phyloP scores from a whole-genome alignment of 2,329 filamentous ascomycete species.

The Curvularia sp. region DNA sequence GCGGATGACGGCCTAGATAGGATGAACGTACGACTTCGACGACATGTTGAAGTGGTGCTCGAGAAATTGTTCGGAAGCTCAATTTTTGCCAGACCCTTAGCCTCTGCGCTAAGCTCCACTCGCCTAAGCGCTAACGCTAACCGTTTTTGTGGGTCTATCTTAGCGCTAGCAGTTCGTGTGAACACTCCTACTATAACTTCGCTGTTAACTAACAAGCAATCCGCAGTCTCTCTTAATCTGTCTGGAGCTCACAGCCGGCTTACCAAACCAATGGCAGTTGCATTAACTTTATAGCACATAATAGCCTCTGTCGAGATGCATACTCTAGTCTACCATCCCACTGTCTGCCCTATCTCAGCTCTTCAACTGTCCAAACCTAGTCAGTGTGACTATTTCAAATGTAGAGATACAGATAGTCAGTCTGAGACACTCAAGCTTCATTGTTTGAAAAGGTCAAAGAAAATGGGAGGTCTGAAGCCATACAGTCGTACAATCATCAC shows the following conservation, averaged over 20 bases:
- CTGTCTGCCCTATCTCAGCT: no score
- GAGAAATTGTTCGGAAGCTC: slow-evolving; percentile 45
- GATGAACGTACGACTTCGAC: slow-evolving; percentile 66
- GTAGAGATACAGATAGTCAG: background rate
- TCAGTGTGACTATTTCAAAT: background rate
- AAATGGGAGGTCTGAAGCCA: background rate
- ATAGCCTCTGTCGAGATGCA: background rate
- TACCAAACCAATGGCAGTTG: no score
- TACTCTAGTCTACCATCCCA: background rate
- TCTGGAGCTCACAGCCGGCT: background rate
- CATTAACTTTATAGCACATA: background rate
- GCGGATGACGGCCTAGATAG: slow-evolving; percentile 58
- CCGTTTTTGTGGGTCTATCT: background rate
- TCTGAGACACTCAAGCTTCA: background rate
- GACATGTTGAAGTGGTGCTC: slow-evolving; percentile 57
- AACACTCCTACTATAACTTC: background rate
- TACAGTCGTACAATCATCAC: background rate
- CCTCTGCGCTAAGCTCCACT: slow-evolving; percentile 14
- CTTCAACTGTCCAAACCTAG: background rate
- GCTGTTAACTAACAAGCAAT: background rate
- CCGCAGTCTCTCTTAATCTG: no score
- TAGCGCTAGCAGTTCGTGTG: background rate
- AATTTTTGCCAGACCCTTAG: slow-evolving; percentile 25
- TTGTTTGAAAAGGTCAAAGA: background rate
- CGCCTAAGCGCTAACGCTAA: slow-evolving; percentile 5